phyloP scores from a whole-genome alignment of 1,139 yeast genomes.

The Suhomyces terraborum region DNA sequence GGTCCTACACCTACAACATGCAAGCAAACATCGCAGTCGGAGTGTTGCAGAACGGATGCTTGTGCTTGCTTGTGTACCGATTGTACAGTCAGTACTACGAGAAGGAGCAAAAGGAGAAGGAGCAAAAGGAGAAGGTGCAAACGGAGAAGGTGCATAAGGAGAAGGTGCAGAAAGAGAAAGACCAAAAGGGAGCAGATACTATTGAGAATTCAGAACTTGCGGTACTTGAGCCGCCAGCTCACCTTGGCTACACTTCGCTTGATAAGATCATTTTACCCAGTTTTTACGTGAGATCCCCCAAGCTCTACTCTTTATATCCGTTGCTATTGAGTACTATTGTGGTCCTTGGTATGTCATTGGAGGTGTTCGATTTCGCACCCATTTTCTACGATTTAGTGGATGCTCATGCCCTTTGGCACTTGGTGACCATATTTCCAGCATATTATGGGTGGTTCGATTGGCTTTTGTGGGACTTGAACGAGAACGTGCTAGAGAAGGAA shows the following conservation, averaged over 20 bases:
- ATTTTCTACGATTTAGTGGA: constrained; percentile 63
- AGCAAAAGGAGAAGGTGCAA: constrained; percentile 9
- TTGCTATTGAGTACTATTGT: constrained; percentile 52
- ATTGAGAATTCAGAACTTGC: too few species aligned
- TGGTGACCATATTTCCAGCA: constrained; percentile 69
- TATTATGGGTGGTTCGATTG: constrained; percentile 51
- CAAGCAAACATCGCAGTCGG: constrained; percentile 83
- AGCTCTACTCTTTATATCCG: constrained; percentile 46
- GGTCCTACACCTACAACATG: constrained; percentile 96
- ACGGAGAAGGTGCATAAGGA: constrained; percentile 2
- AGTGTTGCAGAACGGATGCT: constrained; percentile 62
- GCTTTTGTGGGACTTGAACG: constrained; percentile 48
- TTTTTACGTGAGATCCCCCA: constrained; percentile 41
- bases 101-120: constrained; percentile 20
- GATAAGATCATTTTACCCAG: constrained; percentile 30
- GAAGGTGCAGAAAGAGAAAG: constrained; percentile 5
- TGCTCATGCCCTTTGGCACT: constrained; percentile 95
- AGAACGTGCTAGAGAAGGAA: constrained; percentile 29
- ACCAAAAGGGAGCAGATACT: too few species aligned
- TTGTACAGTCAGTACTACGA: constrained; percentile 38
- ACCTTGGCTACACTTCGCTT: constrained; percentile 31
- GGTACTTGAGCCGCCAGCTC: constrained; percentile 20
- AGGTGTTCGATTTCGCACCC: constrained; percentile 87
- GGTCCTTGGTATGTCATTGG: constrained; percentile 77
- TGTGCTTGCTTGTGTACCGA: constrained; percentile 34